Conservation (phyloP, 257 asterid species). For the Dorcoceras hygrometricum region DNA sequence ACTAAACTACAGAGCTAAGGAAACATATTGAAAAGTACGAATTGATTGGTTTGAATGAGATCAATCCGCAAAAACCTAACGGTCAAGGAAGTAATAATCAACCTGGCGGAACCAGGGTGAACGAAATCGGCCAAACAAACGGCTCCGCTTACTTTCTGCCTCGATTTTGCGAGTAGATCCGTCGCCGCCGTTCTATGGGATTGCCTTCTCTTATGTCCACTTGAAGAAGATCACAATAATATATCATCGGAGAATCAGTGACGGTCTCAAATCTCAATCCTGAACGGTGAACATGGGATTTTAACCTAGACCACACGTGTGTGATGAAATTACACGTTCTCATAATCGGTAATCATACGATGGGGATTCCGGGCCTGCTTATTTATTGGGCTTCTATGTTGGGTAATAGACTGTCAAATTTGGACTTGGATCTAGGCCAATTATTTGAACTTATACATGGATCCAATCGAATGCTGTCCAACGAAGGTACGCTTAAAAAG, state of each 20-base stretch:
- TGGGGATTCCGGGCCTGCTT: neutral
- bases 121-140: neutral
- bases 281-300: neutral
- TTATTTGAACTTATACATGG: too few relatives aligned
- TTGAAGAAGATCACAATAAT: neutral
- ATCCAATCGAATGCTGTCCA: too few relatives aligned
- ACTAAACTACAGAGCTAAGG: too few relatives aligned
- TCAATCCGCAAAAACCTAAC: too few relatives aligned
- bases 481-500: too few relatives aligned
- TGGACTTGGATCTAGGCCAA: neutral
- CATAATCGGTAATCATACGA: neutral
- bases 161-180: neutral
- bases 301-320: neutral
- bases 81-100: neutral
- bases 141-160: neutral
- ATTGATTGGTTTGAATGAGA: too few relatives aligned
- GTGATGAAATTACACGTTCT: neutral
- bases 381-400: neutral
- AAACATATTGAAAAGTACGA: too few relatives aligned
- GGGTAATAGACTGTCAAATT: neutral
- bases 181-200: slow-evolving; percentile 1
- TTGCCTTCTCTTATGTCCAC: neutral
- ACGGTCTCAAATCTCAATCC: neutral
- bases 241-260: neutral
- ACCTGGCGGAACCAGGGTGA: neutral